Conservation (phyloP, 352 stramenopile species). For the Stramenopiles sp. region DNA sequence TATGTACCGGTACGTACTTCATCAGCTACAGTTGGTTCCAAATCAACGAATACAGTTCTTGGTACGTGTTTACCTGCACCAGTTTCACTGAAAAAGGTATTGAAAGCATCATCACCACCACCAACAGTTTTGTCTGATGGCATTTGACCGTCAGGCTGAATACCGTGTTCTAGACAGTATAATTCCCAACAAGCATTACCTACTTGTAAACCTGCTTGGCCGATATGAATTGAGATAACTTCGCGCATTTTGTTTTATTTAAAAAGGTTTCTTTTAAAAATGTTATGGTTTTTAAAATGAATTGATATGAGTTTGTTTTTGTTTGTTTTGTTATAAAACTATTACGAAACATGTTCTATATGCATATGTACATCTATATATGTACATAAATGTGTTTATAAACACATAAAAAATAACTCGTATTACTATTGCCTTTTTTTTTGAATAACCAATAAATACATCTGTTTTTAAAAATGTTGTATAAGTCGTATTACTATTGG, state of each 20-base stretch:
- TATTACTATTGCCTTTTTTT: too few species aligned
- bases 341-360: too few species aligned
- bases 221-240: slow-evolving; percentile 93
- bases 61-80: slow-evolving; percentile 84
- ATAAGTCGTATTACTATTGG: too few species aligned
- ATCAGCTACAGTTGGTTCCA: slow-evolving; percentile 98
- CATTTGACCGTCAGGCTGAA: too few species aligned
- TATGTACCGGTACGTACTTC: slow-evolving; percentile 81
- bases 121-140: slow-evolving; percentile 69
- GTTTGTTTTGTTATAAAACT: too few species aligned
- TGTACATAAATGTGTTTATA: too few species aligned
- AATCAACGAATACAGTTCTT: slow-evolving; percentile 90
- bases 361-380: too few species aligned
- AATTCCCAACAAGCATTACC: slow-evolving; percentile 94
- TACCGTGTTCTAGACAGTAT: slow-evolving; percentile 87
- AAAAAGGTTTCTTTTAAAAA: neutral
- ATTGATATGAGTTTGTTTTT: too few species aligned
- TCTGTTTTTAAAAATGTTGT: too few species aligned
- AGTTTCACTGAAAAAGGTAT: slow-evolving; percentile 83
- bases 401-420: too few species aligned
- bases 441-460: too few species aligned
- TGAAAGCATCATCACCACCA: slow-evolving; percentile 84
- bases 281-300: neutral
- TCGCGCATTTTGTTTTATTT: slow-evolving; percentile 48
- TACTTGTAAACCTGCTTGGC: slow-evolving; percentile 96